Evolutionary conservation across 441 rosid species (phyloP).

Genomic region (Populus hybrid): DNA sequence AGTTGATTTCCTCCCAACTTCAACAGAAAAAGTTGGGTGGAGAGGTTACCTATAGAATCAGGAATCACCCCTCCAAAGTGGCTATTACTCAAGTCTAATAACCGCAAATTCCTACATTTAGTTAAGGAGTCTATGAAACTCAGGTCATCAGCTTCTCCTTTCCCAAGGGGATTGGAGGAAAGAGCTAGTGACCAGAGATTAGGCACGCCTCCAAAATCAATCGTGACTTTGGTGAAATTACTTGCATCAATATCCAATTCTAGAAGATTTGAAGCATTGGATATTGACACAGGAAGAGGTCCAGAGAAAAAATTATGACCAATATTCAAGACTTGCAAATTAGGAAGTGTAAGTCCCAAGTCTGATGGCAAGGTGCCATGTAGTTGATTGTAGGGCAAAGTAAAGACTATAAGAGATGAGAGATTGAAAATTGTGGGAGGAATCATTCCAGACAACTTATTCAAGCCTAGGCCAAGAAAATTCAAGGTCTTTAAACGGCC

Average conservation of each 20-base stretch:
- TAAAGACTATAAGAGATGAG: not conserved
- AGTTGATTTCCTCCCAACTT: not conserved
- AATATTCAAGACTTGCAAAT: not conserved
- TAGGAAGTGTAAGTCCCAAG: conserved; percentile 2
- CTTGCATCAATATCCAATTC: not conserved
- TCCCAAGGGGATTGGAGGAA: not conserved
- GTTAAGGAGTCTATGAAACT: conserved; percentile 4
- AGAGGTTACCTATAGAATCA: conserved; percentile 1
- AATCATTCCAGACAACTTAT: not conserved
- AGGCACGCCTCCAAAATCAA: conserved; percentile 10
- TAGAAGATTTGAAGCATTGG: conserved; percentile 17
- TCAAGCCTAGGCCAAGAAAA: not conserved
- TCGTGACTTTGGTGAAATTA: conserved; percentile 1
- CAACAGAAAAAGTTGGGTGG: not conserved
- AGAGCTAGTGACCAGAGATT: not conserved
- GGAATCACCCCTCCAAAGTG: conserved; percentile 4
- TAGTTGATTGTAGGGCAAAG: not conserved
- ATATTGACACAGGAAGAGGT: conserved; percentile 11
- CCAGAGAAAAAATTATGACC: conserved; percentile 1
- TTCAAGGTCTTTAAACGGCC: conserved; percentile 1
- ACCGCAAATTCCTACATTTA: not conserved
- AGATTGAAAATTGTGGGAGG: not conserved
- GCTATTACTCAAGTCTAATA: not conserved
- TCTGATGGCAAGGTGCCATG: conserved; percentile 9
- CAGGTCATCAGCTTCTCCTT: not conserved